phyloP scores from a whole-genome alignment of 495 filamentous ascomycete species.

The Hypoxylon trugodes region DNA sequence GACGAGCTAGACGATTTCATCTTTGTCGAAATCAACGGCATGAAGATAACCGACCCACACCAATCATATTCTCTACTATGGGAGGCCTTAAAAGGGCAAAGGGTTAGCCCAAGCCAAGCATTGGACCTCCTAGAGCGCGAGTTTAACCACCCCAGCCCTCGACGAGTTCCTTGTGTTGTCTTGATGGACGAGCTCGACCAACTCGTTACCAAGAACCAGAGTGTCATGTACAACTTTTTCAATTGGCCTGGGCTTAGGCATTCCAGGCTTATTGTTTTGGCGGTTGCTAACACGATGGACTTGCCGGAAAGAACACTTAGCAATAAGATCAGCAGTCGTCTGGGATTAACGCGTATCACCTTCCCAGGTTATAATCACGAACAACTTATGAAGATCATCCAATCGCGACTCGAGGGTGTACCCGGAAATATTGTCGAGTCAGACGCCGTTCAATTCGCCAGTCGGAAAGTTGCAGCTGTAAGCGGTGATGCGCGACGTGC shows the following conservation, averaged over 20 bases:
- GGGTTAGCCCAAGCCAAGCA: constrained; percentile 90
- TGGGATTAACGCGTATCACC: constrained; percentile 90
- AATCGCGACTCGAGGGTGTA: constrained; percentile 84
- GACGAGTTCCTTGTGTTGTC: constrained; percentile 94
- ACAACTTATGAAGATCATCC: constrained; percentile 97
- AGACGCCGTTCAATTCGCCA: constrained; percentile 96
- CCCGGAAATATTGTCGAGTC: constrained; percentile 89
- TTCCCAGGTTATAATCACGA: constrained; percentile 98
- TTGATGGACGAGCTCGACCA: constrained; percentile 99
- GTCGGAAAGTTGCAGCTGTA: constrained; percentile 94
- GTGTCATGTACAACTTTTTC: constrained; percentile 99
- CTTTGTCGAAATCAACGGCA: constrained; percentile 99
- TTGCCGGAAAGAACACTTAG: constrained; percentile 93
- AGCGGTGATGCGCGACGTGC: constrained; percentile 92
- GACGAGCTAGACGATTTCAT: constrained; percentile 99
- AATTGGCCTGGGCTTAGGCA: constrained; percentile 97
- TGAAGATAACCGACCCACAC: constrained; percentile 98
- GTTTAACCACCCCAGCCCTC: constrained; percentile 87
- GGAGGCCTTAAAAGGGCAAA: constrained; percentile 93
- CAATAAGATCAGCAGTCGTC: constrained; percentile 95
- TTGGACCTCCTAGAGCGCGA: constrained; percentile 90
- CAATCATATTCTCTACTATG: constrained; percentile 95
- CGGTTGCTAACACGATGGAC: constrained; percentile 99
- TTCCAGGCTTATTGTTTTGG: constrained; percentile 91
- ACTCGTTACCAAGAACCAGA: constrained; percentile 95